Evolutionary conservation across 2,329 filamentous ascomycete genomes (phyloP).

Genomic region (Arthrobotrys entomopaga): DNA sequence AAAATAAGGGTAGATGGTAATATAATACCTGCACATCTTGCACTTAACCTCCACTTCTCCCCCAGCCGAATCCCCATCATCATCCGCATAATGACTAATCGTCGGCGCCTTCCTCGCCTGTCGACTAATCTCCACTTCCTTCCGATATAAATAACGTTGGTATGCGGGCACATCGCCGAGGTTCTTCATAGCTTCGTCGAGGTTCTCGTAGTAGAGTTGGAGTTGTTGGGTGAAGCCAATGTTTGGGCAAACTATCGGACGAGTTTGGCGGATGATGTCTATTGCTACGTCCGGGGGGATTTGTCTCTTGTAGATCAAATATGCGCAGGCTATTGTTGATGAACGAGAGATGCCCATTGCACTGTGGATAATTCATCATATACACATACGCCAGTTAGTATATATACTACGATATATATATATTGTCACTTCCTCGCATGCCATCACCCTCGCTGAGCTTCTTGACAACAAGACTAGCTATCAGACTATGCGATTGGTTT

Average conservation of each 20-base stretch:
- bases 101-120: conserved; percentile 82
- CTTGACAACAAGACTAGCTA: too few species aligned
- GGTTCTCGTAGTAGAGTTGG: conserved; percentile 86
- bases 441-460: too few species aligned
- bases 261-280: conserved; percentile 73
- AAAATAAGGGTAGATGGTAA: neutral
- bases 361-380: conserved; percentile 67
- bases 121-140: conserved; percentile 73
- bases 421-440: too few species aligned
- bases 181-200: conserved; percentile 72
- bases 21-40: conserved; percentile 81
- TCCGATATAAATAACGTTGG: conserved; percentile 78
- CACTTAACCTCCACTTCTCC: conserved; percentile 74
- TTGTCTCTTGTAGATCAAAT: conserved; percentile 76
- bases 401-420: too few species aligned
- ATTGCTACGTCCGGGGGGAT: conserved; percentile 70
- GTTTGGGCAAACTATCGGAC: conserved; percentile 87
- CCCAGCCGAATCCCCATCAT: conserved; percentile 73
- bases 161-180: conserved; percentile 78
- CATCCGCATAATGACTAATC: conserved; percentile 83
- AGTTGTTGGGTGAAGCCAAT: conserved; percentile 90
- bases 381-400: too few species aligned
- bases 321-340: conserved; percentile 83
- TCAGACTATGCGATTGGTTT: too few species aligned
- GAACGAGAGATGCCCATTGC: conserved; percentile 97